phyloP scores from a whole-genome alignment of 2,329 filamentous ascomycete genomes.

The Sphaerostilbella broomeana region DNA sequence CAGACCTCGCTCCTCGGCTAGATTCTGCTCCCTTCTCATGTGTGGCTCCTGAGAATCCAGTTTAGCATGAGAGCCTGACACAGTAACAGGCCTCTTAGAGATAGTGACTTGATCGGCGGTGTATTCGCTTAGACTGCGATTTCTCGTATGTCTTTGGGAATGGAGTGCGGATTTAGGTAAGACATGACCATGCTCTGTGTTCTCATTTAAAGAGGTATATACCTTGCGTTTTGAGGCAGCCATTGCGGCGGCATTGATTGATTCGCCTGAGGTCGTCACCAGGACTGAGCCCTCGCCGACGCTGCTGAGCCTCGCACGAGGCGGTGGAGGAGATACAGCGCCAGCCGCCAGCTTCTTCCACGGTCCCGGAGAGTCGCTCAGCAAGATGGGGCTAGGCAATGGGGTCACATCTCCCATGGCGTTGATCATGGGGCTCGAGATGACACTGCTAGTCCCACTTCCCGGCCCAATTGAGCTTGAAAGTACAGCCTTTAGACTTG shows the following conservation, averaged over 20 bases:
- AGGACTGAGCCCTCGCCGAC: slow-evolving; percentile 34
- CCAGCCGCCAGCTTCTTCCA: slow-evolving; percentile 51
- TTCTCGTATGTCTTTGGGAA: slow-evolving; percentile 49
- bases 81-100: slow-evolving; percentile 65
- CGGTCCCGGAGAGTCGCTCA: slow-evolving; percentile 58
- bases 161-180: slow-evolving; percentile 14
- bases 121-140: slow-evolving; percentile 86
- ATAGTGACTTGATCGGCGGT: slow-evolving; percentile 64
- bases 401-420: slow-evolving; percentile 75
- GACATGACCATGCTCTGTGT: slow-evolving; percentile 27
- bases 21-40: slow-evolving; percentile 68
- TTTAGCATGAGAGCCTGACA: slow-evolving; percentile 55
- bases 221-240: slow-evolving; percentile 51
- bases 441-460: slow-evolving; percentile 57
- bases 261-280: slow-evolving; percentile 46
- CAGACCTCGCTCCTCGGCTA: slow-evolving; percentile 72
- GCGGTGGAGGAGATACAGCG: slow-evolving; percentile 36
- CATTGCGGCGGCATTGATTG: slow-evolving; percentile 42
- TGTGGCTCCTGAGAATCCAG: slow-evolving; percentile 34
- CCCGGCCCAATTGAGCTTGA: slow-evolving; percentile 34
- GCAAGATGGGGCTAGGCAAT: slow-evolving; percentile 66
- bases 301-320: slow-evolving; percentile 20
- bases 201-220: slow-evolving; percentile 36
- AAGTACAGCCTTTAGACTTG: slow-evolving; percentile 53
- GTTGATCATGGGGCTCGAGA: slow-evolving; percentile 67